Evolutionary conservation across 768 basidiomycete genomes (phyloP), one percentile per base, ranked within the genome.

Genomic region (Amanita inopinata): DNA sequence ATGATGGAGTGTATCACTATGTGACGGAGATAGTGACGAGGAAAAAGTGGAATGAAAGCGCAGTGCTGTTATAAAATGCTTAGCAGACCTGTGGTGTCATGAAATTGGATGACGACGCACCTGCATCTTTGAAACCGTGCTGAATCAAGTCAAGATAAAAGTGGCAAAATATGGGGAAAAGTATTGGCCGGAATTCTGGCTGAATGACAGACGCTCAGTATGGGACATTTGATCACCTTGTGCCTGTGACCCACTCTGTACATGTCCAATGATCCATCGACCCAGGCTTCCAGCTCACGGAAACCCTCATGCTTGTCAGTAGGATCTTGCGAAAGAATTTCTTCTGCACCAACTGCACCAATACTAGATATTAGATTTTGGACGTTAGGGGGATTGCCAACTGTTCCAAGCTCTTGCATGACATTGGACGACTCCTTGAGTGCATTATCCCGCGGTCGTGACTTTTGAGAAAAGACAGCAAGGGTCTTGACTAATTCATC

Each of bases 91-190:
- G 40, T 17, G 22, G 35, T 10, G 30, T n/a, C n/a, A n/a, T n/a
- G n/a, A n/a, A n/a, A n/a, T n/a, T 30, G 32, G 33, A 34, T 36
- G 22, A 32, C 14, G 37, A 63, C 80, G 49, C 56, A 84, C 93
- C 93, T 50, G 92, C 85, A 56, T 89, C 85, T 56, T 85, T 82
- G 61, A 87, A 90, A 7, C 89, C 91, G 38, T 82, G 79, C 52
- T 91, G 83, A 35, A 98, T 80, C 37, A 99, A 73, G 59, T 97
- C 94, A 22, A 99, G 70, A 60, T 94, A 97, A 57, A 97, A 97
- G 61, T 99, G 91, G 38, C 87, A 90, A 57, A 97, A 98, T 48
- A 99, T 86, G 2, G 96, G 96, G 56, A 92, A 96, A 11, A 96
- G 64, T 25, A 99, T 83, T 33, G 89, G 92, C 33, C 86, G 74